These are phyloP conservation scores for Yarrowia divulgata DNA, from an alignment of 805 yeast genomes.

Conservation along the genomic window DNA sequence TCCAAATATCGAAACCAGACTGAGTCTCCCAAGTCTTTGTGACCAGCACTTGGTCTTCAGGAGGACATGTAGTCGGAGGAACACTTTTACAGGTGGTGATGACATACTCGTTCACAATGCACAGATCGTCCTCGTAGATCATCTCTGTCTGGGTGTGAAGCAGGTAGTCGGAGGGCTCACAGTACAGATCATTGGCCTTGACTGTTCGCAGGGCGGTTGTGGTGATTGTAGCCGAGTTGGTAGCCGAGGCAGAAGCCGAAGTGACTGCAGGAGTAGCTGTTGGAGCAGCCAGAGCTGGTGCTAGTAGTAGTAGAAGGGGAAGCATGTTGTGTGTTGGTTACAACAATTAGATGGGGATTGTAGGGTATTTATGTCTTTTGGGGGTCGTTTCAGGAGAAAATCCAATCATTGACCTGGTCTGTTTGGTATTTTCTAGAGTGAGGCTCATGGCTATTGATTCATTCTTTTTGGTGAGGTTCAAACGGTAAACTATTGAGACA, in stretches of 20 bases:
- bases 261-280: background rate
- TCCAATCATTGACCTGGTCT: background rate
- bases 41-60: background rate
- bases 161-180: background rate
- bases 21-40: background rate
- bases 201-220: background rate
- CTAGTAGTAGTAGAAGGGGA: background rate
- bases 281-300: background rate
- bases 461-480: background rate
- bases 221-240: background rate
- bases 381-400: background rate
- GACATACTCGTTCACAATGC: conserved; percentile 4
- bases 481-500: background rate
- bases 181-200: background rate
- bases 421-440: background rate
- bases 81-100: background rate
- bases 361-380: background rate
- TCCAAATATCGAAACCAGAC: background rate
- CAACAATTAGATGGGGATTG: too few species aligned
- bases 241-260: background rate
- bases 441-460: background rate
- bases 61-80: background rate
- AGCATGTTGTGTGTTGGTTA: background rate
- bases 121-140: background rate
- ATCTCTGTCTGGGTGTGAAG: background rate